A percentile compares a stretch with the other conserved stretches of the same genome.
Conservation (phyloP, 78 protist genomes). For the Mantamonas sphyraenae region DNA sequence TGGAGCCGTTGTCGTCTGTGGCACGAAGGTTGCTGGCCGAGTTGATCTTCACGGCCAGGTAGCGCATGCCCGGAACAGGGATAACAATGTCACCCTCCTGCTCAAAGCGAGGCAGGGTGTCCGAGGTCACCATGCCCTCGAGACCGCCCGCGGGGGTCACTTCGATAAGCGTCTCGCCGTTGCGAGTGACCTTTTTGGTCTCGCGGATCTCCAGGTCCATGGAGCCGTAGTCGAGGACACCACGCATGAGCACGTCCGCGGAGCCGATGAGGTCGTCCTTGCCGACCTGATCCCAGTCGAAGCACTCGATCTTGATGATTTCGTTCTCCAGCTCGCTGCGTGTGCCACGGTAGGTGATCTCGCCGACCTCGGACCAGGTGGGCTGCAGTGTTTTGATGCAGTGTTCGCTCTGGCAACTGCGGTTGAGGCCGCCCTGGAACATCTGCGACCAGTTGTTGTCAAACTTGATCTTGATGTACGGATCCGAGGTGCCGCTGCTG, state of each 20-base stretch:
- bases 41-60: conserved; percentile 5
- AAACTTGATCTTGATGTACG: too few species aligned
- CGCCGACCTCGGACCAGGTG: conserved; percentile 7
- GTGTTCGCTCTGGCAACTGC: neutral
- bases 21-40: neutral
- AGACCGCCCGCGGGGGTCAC: neutral
- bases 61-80: neutral
- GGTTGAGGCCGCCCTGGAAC: neutral
- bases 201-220: neutral
- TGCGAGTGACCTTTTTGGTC: neutral
- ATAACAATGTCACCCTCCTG: neutral
- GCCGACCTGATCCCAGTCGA: neutral
- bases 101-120: neutral
- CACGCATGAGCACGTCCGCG: neutral
- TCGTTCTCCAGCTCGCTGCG: conserved; percentile 22
- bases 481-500: conserved; percentile 2
- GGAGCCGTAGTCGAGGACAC: neutral
- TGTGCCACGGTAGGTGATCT: conserved; percentile 1
- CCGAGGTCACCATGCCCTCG: neutral
- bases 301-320: neutral
- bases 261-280: neutral
- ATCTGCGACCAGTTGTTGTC: too few species aligned
- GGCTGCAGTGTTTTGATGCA: too few species aligned
- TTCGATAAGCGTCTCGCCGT: neutral
- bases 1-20: conserved; percentile 1